Evolutionary conservation across 2,329 filamentous ascomycete species (phyloP).

Genomic region (Mycogone perniciosa): DNA sequence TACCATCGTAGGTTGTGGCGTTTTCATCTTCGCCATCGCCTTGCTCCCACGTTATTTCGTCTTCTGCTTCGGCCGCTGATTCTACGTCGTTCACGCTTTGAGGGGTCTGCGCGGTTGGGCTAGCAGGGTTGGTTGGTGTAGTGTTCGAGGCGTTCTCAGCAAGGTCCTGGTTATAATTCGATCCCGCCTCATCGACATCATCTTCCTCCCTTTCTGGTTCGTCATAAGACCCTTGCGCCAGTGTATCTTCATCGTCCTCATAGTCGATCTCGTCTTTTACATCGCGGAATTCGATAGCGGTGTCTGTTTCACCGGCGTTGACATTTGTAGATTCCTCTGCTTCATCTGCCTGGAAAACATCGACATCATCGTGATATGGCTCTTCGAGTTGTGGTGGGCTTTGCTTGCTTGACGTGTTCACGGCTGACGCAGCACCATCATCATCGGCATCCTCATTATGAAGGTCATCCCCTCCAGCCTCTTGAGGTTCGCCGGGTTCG

Average conservation of each 20-base stretch:
- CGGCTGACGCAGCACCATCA: conserved; percentile 3
- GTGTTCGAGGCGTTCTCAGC: neutral
- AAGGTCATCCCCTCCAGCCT: neutral
- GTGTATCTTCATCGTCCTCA: conserved; percentile 5
- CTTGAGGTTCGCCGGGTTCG: neutral
- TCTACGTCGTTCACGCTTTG: neutral
- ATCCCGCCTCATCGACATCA: neutral
- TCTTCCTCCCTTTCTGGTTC: neutral
- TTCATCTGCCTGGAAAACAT: conserved; percentile 5
- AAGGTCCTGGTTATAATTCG: neutral
- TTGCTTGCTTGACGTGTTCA: neutral
- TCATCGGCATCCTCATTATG: conserved; percentile 9
- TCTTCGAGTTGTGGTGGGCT: neutral
- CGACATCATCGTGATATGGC: neutral
- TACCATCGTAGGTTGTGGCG: conserved; percentile 2
- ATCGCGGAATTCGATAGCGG: neutral
- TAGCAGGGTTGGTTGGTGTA: neutral
- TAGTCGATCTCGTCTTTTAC: conserved; percentile 8
- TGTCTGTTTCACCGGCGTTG: conserved; percentile 1
- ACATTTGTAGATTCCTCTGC: neutral
- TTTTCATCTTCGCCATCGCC: conserved; percentile 10
- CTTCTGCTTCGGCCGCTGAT: conserved; percentile 4
- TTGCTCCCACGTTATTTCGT: conserved; percentile 17
- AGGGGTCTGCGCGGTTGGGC: neutral
- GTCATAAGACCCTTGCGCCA: neutral